Conservation (phyloP, 2,329 filamentous ascomycete species). For the Diplodia sapinea region DNA sequence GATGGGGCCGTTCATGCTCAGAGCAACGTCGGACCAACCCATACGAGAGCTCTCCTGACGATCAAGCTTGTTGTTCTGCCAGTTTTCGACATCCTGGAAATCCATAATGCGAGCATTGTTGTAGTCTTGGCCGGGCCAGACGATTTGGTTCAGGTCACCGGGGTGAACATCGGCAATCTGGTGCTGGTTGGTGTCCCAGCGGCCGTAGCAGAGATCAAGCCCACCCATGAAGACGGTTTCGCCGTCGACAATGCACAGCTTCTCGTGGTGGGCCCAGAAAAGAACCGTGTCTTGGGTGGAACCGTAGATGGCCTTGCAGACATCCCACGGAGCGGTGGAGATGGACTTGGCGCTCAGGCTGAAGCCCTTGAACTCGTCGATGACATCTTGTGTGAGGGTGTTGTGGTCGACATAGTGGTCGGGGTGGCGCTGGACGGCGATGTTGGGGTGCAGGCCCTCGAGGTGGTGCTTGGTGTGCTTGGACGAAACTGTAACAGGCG, state of each 20-base stretch:
- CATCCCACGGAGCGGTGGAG: conserved; percentile 72
- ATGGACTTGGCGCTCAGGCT: conserved; percentile 61
- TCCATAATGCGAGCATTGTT: conserved; percentile 87
- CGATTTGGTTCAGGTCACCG: conserved; percentile 71
- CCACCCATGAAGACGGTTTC: conserved; percentile 87
- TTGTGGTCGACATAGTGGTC: conserved; percentile 81
- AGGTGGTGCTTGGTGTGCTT: conserved; percentile 80
- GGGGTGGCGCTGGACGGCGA: conserved; percentile 87
- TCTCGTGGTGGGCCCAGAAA: conserved; percentile 95
- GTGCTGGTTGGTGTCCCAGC: conserved; percentile 89
- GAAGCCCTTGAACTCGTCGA: conserved; percentile 62
- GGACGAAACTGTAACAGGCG: conserved; percentile 61
- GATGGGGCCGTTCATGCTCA: conserved; percentile 76
- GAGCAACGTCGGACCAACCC: conserved; percentile 88
- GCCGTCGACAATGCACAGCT: conserved; percentile 83
- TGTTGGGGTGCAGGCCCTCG: conserved; percentile 79
- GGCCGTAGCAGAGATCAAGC: conserved; percentile 82
- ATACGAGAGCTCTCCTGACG: conserved; percentile 80
- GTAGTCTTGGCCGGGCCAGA: conserved; percentile 91
- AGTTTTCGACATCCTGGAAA: conserved; percentile 77
- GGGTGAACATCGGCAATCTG: conserved; percentile 85
- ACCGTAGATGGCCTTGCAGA: conserved; percentile 80
- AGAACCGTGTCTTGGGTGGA: conserved; percentile 80
- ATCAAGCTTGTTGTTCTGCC: conserved; percentile 86
- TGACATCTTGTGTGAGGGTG: conserved; percentile 65